Conservation (phyloP, 2,329 filamentous ascomycete genomes). For the Magnaporthales sp. region DNA sequence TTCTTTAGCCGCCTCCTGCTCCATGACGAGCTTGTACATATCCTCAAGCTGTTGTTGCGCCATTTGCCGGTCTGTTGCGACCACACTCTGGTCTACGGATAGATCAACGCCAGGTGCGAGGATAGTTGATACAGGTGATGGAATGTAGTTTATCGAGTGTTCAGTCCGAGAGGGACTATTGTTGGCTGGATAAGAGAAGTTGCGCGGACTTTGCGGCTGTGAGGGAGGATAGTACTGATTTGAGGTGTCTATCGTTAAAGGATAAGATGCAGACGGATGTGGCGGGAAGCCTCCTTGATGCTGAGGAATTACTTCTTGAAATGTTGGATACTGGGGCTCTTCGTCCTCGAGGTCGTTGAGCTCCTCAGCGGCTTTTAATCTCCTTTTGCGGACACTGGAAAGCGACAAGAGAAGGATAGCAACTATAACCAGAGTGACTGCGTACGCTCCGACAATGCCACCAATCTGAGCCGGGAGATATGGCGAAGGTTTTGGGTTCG, state of each 20-base stretch:
- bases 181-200: slow-evolving; percentile 45
- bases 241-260: neutral
- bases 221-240: neutral
- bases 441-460: slow-evolving; percentile 76
- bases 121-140: slow-evolving; percentile 36
- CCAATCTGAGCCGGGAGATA: slow-evolving; percentile 76
- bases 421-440: slow-evolving; percentile 66
- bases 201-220: slow-evolving; percentile 26
- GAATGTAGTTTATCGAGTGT: slow-evolving; percentile 28
- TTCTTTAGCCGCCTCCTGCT: slow-evolving; percentile 66
- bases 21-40: slow-evolving; percentile 87
- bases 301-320: slow-evolving; percentile 2
- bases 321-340: slow-evolving; percentile 12
- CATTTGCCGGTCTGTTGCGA: slow-evolving; percentile 65
- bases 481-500: neutral
- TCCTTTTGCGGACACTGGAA: slow-evolving; percentile 44
- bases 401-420: slow-evolving; percentile 57
- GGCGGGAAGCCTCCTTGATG: neutral
- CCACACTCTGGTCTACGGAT: slow-evolving; percentile 67
- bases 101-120: slow-evolving; percentile 52
- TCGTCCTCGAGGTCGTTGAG: slow-evolving; percentile 24
- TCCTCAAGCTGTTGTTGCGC: slow-evolving; percentile 79
- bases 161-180: slow-evolving; percentile 22
- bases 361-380: slow-evolving; percentile 42
- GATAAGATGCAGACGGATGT: neutral